Percentiles rank a stretch among this genome's conserved stretches.
Conservation (phyloP, 129 eudicot genomes). For the Rutidosis leptorrhynchoides region DNA sequence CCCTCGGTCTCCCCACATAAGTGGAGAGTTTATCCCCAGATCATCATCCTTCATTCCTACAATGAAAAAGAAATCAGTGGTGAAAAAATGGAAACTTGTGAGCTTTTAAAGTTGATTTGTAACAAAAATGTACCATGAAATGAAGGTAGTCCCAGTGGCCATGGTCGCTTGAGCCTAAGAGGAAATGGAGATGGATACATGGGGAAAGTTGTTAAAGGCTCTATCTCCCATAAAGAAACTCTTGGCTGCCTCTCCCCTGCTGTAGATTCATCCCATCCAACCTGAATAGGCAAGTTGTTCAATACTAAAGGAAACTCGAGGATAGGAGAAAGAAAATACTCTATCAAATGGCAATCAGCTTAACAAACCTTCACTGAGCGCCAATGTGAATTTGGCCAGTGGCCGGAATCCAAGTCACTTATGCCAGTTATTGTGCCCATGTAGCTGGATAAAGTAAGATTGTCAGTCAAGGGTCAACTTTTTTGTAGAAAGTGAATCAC, state of each 20-base stretch:
- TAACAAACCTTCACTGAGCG: constrained; percentile 88
- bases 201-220: constrained; percentile 1
- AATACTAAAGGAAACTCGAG: too few relatives aligned
- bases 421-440: constrained; percentile 92
- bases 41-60: constrained; percentile 64
- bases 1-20: constrained; percentile 56
- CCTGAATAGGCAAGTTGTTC: too few relatives aligned
- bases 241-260: constrained; percentile 11
- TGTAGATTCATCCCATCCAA: constrained; percentile 8
- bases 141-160: background rate
- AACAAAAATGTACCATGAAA: background rate
- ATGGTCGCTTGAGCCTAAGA: background rate
- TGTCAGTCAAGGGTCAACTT: too few relatives aligned
- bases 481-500: too few relatives aligned
- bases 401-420: constrained; percentile 64
- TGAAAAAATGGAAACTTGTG: background rate
- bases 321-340: too few relatives aligned
- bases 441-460: too few relatives aligned
- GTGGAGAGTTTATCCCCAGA: constrained; percentile 58
- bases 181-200: constrained; percentile 2
- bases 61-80: background rate
- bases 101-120: too few relatives aligned
- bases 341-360: too few relatives aligned
- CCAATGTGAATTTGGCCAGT: constrained; percentile 92
- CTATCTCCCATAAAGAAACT: constrained; percentile 2